Conservation (phyloP, 164 flowering plant genomes). For the Tinospora cordifolia region DNA sequence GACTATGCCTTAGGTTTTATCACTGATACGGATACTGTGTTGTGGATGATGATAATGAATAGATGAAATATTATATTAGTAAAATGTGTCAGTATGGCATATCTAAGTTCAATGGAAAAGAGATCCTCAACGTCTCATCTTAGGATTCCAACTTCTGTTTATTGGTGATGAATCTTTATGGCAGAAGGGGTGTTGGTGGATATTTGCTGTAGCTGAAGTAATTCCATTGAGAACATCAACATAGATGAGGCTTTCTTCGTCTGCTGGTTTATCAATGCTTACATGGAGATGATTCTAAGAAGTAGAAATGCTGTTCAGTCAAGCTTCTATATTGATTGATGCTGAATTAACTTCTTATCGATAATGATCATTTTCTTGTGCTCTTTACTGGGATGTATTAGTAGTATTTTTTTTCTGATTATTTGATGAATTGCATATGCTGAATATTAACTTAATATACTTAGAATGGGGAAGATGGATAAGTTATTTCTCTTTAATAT, state of each 20-base stretch:
- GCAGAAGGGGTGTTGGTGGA: conserved; percentile 1
- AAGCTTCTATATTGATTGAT: conserved; percentile 4
- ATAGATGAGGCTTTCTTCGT: background rate
- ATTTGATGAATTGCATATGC: background rate
- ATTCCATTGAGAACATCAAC: background rate
- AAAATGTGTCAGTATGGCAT: conserved; percentile 6
- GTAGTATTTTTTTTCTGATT: background rate
- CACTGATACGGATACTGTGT: background rate
- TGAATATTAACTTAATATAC: background rate
- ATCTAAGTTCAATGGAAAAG: background rate
- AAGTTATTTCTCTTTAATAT: background rate
- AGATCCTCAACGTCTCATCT: background rate
- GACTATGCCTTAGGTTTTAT: background rate
- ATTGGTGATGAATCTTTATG: conserved; percentile 6
- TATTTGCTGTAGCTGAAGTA: conserved; percentile 9
- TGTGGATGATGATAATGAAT: conserved; percentile 2
- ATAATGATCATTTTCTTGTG: conserved; percentile 19
- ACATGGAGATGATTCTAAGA: conserved; percentile 17
- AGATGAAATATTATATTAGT: background rate
- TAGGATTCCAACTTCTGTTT: conserved; percentile 5
- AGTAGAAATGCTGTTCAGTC: conserved; percentile 14
- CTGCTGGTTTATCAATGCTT: conserved; percentile 1
- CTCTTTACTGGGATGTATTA: conserved; percentile 11
- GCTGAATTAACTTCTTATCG: conserved; percentile 10
- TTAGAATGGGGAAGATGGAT: background rate